Base-by-base conservation (phyloP, 495 filamentous ascomycete species). In the Lineolata rhizophorae region DNA sequence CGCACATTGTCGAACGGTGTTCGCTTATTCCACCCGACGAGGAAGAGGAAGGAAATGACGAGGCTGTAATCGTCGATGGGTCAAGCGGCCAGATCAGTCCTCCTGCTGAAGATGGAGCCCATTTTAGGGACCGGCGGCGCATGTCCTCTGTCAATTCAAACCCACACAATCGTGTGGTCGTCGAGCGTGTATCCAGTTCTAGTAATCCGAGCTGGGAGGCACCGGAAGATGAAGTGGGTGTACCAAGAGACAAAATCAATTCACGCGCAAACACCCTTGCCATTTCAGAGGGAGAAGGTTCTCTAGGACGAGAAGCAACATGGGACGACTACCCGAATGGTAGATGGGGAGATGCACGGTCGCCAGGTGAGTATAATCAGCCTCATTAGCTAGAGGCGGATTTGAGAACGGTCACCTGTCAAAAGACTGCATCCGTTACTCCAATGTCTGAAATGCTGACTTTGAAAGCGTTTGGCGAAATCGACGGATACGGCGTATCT, bases 281-380 rank as follows among this genome's bases (percentile, higher is more conserved):
- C 13, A 93, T 93, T 32, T 90, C 84, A 0, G 82, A 93, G 58
- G 84, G 84, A 2, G 70, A 85, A 40, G 84, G 84, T 24, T 60
- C 76, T n/a, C 62, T 93, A 9, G 87, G 85, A 20, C 63, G 90
- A 37, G 90, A 94, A 56, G 90, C 90, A 15, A 95, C 87, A 4
- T 97, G 87, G 87, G 87, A 97, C 48, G 87, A 97, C 54, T 97
- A 74, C 56, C 87, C 90, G 32, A 97, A 97, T 60, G 90, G 87
- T 17, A 70, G 87, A 28, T 97, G 85, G 72, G 87, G 87, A 47
- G 85, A 94, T 47, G 80, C 85, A 6, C 48, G 56, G 27, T 53
- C 48, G 1, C 53, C 53, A 14, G 45, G 45, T 48, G 13, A 34
- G 18, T 10, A 30, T 9, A 20, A 24, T 29, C n/a, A n/a, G n/a